Percentiles rank a stretch among this genome's conserved stretches.
Evolutionary conservation across 306 rosid genomes (phyloP).

Genomic region (Prunus campanulata): DNA sequence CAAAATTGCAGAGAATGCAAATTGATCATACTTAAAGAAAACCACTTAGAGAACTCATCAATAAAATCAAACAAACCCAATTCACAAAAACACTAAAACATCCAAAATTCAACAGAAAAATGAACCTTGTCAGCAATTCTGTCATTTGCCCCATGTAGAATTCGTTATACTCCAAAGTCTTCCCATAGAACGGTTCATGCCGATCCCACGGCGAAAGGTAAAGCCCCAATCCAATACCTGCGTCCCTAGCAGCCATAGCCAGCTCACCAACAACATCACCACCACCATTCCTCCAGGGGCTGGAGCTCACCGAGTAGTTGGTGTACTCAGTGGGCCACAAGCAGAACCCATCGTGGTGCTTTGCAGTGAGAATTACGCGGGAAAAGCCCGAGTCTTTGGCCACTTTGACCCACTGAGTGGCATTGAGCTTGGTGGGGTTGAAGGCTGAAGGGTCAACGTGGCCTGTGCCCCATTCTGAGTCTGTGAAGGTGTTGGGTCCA

Average conservation of each 20-base stretch:
- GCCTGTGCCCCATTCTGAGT: conserved; percentile 85
- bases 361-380: conserved; percentile 61
- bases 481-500: conserved; percentile 84
- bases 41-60: background rate
- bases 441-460: conserved; percentile 50
- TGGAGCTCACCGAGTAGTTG: conserved; percentile 63
- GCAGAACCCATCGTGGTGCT: conserved; percentile 95
- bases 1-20: background rate
- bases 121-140: conserved; percentile 79
- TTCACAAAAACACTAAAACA: background rate
- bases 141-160: conserved; percentile 79
- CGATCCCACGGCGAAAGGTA: conserved; percentile 99
- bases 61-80: background rate
- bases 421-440: conserved; percentile 60
- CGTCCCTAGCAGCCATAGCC: conserved; percentile 60
- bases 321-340: conserved; percentile 87
- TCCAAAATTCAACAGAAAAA: background rate
- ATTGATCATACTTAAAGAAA: background rate
- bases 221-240: conserved; percentile 65
- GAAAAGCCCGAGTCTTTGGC: conserved; percentile 74
- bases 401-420: conserved; percentile 75
- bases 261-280: conserved; percentile 79
- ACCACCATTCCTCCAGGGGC: conserved; percentile 57
- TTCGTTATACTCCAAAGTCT: conserved; percentile 66
- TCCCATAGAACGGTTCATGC: conserved; percentile 58